phyloP scores from a whole-genome alignment of 2,329 filamentous ascomycete species.

The Xylariaceae sp. region DNA sequence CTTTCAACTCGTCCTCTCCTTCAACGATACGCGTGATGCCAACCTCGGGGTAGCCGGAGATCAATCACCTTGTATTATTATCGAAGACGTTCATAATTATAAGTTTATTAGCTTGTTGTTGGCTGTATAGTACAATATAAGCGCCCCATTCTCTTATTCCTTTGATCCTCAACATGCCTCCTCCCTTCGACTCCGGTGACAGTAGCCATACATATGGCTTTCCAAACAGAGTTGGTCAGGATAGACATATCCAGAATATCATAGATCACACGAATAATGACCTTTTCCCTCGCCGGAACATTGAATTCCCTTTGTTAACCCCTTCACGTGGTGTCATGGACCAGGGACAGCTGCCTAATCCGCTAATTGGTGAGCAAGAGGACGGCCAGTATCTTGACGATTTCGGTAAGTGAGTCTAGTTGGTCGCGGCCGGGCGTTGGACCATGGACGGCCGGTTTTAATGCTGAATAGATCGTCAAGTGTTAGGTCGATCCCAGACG shows the following conservation, averaged over 20 bases:
- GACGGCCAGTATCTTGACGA: slow-evolving; percentile 28
- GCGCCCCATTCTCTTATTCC: neutral
- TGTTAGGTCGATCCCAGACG: slow-evolving; percentile 26
- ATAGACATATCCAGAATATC: slow-evolving; percentile 36
- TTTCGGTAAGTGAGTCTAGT: slow-evolving; percentile 30
- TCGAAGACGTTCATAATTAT: neutral
- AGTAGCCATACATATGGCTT: slow-evolving; percentile 24
- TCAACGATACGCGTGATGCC: neutral
- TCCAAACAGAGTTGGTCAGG: slow-evolving; percentile 18
- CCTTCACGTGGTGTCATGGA: neutral
- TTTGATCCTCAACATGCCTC: slow-evolving; percentile 26
- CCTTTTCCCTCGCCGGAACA: slow-evolving; percentile 21
- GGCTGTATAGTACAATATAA: neutral
- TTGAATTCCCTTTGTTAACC: slow-evolving; percentile 14
- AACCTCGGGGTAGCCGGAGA: neutral
- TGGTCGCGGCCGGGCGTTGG: too few relatives aligned
- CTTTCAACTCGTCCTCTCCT: too few relatives aligned
- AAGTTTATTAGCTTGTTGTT: neutral
- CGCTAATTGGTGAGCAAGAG: neutral
- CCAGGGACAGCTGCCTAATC: slow-evolving; percentile 4
- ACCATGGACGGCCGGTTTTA: neutral
- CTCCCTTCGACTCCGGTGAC: slow-evolving; percentile 7
- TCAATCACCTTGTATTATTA: neutral
- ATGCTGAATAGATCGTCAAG: slow-evolving; percentile 27
- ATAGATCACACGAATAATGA: slow-evolving; percentile 30